Evolutionary conservation across 305 asterid genomes (phyloP).

Genomic region (Plantago lanceolata): DNA sequence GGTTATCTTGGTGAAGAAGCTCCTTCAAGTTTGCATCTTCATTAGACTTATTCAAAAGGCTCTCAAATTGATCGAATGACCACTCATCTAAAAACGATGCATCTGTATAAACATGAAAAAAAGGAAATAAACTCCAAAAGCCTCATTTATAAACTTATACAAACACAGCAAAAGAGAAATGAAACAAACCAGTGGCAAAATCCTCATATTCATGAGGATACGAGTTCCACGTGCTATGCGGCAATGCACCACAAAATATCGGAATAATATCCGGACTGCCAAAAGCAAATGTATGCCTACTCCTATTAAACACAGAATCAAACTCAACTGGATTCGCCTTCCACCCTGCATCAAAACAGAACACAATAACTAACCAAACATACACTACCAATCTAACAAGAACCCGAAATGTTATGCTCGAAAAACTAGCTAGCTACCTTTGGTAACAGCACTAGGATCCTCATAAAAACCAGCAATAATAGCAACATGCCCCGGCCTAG

Average conservation of each 20-base stretch:
- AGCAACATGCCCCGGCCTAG: constrained; percentile 98
- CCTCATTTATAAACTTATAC: constrained; percentile 21
- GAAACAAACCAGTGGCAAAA: constrained; percentile 83
- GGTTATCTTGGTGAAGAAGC: constrained; percentile 81
- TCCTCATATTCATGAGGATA: constrained; percentile 90
- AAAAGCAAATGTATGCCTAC: constrained; percentile 84
- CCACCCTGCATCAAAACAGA: constrained; percentile 61
- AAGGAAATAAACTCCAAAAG: not conserved
- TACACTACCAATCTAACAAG: constrained; percentile 9
- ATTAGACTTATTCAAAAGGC: constrained; percentile 74
- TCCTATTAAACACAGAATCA: constrained; percentile 92
- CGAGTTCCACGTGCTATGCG: constrained; percentile 82
- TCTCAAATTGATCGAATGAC: constrained; percentile 83
- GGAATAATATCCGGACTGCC: constrained; percentile 98
- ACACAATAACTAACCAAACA: constrained; percentile 18
- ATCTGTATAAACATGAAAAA: constrained; percentile 55
- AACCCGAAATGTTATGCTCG: too few species aligned
- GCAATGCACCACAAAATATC: constrained; percentile 81
- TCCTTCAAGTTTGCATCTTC: constrained; percentile 64
- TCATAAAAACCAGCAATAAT: constrained; percentile 97
- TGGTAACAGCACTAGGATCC: constrained; percentile 98
- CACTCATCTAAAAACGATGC: constrained; percentile 98
- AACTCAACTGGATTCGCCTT: constrained; percentile 97
- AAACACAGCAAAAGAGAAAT: constrained; percentile 7
- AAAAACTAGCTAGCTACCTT: constrained; percentile 44